Evolutionary conservation across 257 asterid species (phyloP), one percentile per base, ranked within the genome.

Genomic region (Orobanche coerulescens): DNA sequence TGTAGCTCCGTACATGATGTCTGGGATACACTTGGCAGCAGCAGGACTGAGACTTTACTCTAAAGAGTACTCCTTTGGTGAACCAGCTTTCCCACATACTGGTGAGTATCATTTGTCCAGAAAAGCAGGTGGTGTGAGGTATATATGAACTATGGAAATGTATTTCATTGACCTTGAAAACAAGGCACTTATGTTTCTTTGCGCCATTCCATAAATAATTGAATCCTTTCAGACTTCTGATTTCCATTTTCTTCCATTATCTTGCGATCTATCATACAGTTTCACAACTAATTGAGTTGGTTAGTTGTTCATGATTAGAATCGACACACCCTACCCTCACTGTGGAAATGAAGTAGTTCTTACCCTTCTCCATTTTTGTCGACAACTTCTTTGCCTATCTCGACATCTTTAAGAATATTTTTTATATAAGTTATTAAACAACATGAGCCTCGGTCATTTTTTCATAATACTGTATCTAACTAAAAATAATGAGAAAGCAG

Each of bases 1-100:
- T 71, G 86, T 84, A 24, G 33, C 79, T 44, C 98, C 98, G 39
- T 93, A 81, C 64, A 0, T 89, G 24, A 86, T 93, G 97, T 82
- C 94, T 47, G 81, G 76, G 40, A 64, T 93, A 70, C 94, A 93
- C 58, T 57, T 89, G 57, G 79, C 84, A 30, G 97, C 96, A 58
- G 94, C 94, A n/a, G n/a, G n/a, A 34, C 43, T 86, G 62, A 83
- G 96, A 60, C 71, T 71, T 62, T 76, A 82, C 71, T 75, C 31
- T 49, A 80, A 74, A 64, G 90, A 81, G 37, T 60, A 74, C 75
- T 64, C 83, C 58, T 71, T 78, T 64, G 84, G 78, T 63, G 91
- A 83, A 66, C 69, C 80, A 46, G 70, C 69, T 71, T 78, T 81
- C 67, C 81, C 83, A 68, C 74, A 69, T 54, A 75, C 79, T 3